These are phyloP conservation scores for Prunus dulcis DNA, from an alignment of 306 rosid genomes.

Conservation along the genomic window DNA sequence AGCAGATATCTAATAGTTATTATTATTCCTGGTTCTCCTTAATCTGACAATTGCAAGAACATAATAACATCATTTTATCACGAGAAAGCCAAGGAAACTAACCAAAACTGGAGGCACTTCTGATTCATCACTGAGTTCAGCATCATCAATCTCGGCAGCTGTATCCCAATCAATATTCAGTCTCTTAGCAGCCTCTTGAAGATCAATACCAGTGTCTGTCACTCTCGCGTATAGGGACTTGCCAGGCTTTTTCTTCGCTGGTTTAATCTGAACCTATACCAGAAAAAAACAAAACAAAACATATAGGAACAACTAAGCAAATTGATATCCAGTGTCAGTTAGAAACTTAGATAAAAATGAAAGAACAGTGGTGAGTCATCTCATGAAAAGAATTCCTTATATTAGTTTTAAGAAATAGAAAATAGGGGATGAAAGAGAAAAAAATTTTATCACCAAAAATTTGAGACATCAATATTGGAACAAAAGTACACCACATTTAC, in stretches of 20 bases:
- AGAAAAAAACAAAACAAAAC: background rate
- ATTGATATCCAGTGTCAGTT: conserved; percentile 5
- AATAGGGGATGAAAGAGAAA: background rate
- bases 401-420: background rate
- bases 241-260: conserved; percentile 59
- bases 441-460: background rate
- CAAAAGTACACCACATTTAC: background rate
- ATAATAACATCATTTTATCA: background rate
- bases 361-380: background rate
- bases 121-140: conserved; percentile 39
- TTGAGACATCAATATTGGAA: background rate
- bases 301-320: conserved; percentile 1
- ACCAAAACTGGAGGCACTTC: conserved; percentile 89
- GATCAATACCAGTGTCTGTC: conserved; percentile 87
- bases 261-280: conserved; percentile 49
- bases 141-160: conserved; percentile 83
- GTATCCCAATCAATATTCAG: conserved; percentile 88
- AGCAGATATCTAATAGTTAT: background rate
- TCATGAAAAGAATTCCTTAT: background rate
- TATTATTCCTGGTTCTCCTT: background rate
- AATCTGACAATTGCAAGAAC: background rate
- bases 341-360: background rate
- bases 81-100: conserved; percentile 34
- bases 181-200: conserved; percentile 73
- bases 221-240: conserved; percentile 87